Evolutionary conservation across 2,329 filamentous ascomycete species (phyloP).

Genomic region (Aurifilum marmelostoma): DNA sequence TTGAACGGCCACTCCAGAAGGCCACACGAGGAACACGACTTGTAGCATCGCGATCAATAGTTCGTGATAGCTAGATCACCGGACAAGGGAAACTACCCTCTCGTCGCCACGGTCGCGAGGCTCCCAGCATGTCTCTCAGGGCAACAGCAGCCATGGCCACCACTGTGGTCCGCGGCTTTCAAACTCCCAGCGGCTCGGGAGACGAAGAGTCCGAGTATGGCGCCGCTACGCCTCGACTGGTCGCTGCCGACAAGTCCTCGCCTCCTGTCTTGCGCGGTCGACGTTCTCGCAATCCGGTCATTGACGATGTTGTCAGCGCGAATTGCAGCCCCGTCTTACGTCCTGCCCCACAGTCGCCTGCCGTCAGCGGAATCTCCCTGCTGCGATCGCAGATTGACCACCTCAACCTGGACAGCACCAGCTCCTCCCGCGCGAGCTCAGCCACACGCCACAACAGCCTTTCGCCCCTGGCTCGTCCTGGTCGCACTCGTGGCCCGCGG

Average conservation of each 20-base stretch:
- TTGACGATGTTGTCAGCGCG: constrained; percentile 63
- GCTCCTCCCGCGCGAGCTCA: constrained; percentile 53
- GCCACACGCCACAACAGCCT: constrained; percentile 56
- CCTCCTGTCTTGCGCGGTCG: constrained; percentile 38
- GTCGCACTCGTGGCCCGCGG: constrained; percentile 33
- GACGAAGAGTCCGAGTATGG: constrained; percentile 62
- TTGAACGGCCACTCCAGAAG: constrained; percentile 40
- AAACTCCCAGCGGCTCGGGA: constrained; percentile 56
- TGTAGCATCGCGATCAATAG: background rate
- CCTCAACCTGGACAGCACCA: constrained; percentile 63
- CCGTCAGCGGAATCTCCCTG: constrained; percentile 75
- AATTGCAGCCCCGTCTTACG: constrained; percentile 64
- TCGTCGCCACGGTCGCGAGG: constrained; percentile 3
- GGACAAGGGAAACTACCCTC: background rate
- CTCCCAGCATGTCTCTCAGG: constrained; percentile 46
- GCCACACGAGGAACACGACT: background rate
- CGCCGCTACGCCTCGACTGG: constrained; percentile 31
- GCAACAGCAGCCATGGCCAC: constrained; percentile 54
- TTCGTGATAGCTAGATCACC: constrained; percentile 3
- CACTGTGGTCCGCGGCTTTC: constrained; percentile 59
- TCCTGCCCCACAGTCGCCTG: constrained; percentile 53
- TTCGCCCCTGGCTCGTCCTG: constrained; percentile 34
- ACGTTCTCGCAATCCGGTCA: constrained; percentile 43
- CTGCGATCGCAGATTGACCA: constrained; percentile 81
- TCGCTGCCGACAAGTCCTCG: constrained; percentile 31